Percentiles rank a stretch among this genome's conserved stretches.
Evolutionary conservation across 1,284 basidiomycete species (phyloP).

Genomic region (Puccinia novopanici): DNA sequence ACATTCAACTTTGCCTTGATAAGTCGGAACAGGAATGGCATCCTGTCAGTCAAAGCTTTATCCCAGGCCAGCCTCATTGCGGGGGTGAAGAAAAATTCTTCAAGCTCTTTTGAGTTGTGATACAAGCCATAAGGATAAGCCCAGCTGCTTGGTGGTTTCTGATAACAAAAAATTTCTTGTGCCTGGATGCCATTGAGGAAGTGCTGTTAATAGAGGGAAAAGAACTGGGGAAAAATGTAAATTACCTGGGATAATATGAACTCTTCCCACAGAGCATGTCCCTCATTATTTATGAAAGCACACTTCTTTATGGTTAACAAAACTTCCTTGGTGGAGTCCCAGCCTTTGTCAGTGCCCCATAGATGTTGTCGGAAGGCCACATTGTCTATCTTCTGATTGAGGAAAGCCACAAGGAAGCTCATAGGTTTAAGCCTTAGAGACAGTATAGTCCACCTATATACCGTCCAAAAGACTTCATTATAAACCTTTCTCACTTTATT

Average conservation of each 20-base stretch:
- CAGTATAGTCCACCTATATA: no score
- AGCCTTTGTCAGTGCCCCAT: no score
- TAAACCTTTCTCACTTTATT: no score
- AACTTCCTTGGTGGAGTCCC: not conserved
- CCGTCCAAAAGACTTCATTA: no score
- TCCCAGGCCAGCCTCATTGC: not conserved
- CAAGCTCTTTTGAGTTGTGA: not conserved
- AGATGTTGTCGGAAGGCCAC: no score
- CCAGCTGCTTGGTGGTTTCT: not conserved
- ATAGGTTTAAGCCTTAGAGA: no score
- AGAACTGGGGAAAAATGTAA: no score
- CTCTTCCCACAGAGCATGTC: not conserved
- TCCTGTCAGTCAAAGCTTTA: not conserved
- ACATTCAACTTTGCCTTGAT: not conserved
- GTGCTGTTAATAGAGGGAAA: no score
- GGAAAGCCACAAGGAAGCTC: no score
- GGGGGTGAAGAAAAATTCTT: not conserved
- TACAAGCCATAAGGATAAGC: not conserved
- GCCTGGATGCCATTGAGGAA: not conserved
- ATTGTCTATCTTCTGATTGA: no score
- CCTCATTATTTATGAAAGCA: not conserved
- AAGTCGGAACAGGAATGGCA: not conserved
- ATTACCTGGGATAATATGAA: conserved; percentile 8
- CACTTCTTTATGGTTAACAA: not conserved
- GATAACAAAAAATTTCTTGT: not conserved